Conservation (phyloP, 441 rosid genomes). For the Populus hybrid region DNA sequence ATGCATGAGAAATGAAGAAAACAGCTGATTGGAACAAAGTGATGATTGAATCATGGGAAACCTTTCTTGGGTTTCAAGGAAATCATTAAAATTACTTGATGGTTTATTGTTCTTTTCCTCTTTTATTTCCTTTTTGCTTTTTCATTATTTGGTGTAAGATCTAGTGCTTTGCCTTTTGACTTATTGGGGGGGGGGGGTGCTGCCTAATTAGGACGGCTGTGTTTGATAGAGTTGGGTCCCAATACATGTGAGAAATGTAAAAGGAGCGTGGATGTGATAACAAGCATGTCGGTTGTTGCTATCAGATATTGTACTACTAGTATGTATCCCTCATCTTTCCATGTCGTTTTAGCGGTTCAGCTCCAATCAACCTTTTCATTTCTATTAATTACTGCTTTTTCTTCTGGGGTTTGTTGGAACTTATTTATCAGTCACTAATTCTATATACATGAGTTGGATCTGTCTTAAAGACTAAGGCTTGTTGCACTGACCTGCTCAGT, state of each 20-base stretch:
- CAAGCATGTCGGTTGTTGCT: slow-evolving; percentile 34
- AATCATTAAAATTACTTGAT: slow-evolving; percentile 24
- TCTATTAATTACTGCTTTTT: background rate
- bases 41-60: slow-evolving; percentile 8
- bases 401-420: background rate
- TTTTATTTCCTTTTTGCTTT: slow-evolving; percentile 22
- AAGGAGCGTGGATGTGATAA: slow-evolving; percentile 14
- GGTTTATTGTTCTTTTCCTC: background rate
- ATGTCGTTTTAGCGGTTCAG: slow-evolving; percentile 9
- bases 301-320: slow-evolving; percentile 17
- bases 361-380: background rate
- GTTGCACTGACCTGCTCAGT: background rate
- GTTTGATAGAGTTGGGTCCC: slow-evolving; percentile 48
- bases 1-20: slow-evolving; percentile 8
- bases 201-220: slow-evolving; percentile 22
- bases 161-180: background rate
- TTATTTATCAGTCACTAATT: slow-evolving; percentile 10
- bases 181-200: slow-evolving; percentile 4
- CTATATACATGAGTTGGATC: background rate
- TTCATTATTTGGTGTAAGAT: background rate
- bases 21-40: slow-evolving; percentile 10
- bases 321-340: background rate
- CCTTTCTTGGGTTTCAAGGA: slow-evolving; percentile 39
- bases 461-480: background rate
- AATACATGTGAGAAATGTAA: slow-evolving; percentile 46